These are phyloP conservation scores for Zoysia pacifica DNA, from an alignment of 176 grass and related monocot genomes.

Conservation along the genomic window DNA sequence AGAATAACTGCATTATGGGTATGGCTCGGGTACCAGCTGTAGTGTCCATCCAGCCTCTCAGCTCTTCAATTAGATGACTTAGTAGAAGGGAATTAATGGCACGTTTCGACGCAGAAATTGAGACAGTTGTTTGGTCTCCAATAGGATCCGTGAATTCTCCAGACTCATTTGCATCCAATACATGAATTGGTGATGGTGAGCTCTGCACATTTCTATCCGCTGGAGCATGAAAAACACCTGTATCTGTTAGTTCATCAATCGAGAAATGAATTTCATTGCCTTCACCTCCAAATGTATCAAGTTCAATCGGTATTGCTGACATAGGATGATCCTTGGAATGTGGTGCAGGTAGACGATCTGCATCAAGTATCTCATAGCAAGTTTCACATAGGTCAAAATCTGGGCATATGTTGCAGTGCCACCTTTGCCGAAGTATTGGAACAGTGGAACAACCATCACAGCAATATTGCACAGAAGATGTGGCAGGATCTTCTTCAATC, in stretches of 20 bases:
- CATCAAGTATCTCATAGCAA: constrained; percentile 94
- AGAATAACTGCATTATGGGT: constrained; percentile 95
- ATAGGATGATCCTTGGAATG: constrained; percentile 91
- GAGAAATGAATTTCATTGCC: constrained; percentile 82
- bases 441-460: constrained; percentile 99
- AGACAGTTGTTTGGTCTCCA: constrained; percentile 70
- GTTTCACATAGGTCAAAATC: constrained; percentile 97
- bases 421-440: constrained; percentile 89
- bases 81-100: constrained; percentile 85
- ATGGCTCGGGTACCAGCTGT: constrained; percentile 81
- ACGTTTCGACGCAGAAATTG: constrained; percentile 94
- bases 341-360: constrained; percentile 79
- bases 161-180: constrained; percentile 71
- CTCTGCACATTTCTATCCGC: constrained; percentile 63
- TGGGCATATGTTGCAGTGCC: constrained; percentile 95
- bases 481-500: constrained; percentile 90
- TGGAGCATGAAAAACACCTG: constrained; percentile 51
- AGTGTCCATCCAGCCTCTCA: constrained; percentile 87
- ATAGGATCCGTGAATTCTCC: constrained; percentile 54
- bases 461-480: constrained; percentile 95
- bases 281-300: constrained; percentile 78
- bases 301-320: constrained; percentile 94
- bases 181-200: constrained; percentile 66
- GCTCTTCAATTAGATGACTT: constrained; percentile 78
- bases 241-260: constrained; percentile 65